Evolutionary conservation across 2,329 filamentous ascomycete species (phyloP).

Genomic region (Helminthosporium solani): DNA sequence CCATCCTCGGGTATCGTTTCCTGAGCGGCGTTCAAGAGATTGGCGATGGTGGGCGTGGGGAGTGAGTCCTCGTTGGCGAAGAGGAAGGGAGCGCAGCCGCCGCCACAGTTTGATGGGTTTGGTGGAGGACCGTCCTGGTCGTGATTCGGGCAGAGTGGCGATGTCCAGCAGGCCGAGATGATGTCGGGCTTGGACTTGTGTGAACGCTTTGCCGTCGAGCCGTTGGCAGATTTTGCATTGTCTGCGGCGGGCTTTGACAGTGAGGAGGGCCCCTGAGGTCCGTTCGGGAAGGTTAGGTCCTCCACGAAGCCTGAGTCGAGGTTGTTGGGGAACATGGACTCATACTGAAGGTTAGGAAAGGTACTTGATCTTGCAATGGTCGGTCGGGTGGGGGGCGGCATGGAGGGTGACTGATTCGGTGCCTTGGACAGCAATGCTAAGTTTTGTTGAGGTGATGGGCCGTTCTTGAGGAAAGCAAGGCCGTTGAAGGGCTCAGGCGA

Average conservation of each 20-base stretch:
- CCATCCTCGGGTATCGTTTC: slow-evolving; percentile 38
- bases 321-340: slow-evolving; percentile 41
- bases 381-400: slow-evolving; percentile 27
- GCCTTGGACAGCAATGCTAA: slow-evolving; percentile 19
- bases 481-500: slow-evolving; percentile 38
- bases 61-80: slow-evolving; percentile 39
- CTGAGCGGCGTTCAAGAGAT: slow-evolving; percentile 30
- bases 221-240: slow-evolving; percentile 6
- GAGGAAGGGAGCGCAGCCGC: slow-evolving; percentile 43
- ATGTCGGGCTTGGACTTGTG: slow-evolving; percentile 40
- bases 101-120: slow-evolving; percentile 44
- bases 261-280: slow-evolving; percentile 27
- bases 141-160: slow-evolving; percentile 44
- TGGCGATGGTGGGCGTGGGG: slow-evolving; percentile 29
- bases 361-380: slow-evolving; percentile 31
- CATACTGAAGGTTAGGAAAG: slow-evolving; percentile 37
- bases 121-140: slow-evolving; percentile 40
- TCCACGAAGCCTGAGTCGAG: slow-evolving; percentile 38
- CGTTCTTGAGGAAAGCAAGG: slow-evolving; percentile 15
- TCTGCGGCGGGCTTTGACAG: slow-evolving; percentile 11
- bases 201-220: slow-evolving; percentile 30
- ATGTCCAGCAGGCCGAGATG: slow-evolving; percentile 45
- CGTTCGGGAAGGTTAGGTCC: slow-evolving; percentile 40
- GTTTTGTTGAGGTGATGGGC: slow-evolving; percentile 25
- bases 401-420: slow-evolving; percentile 26